phyloP scores from a whole-genome alignment of 257 asterid species.

The Solanum arcanum region DNA sequence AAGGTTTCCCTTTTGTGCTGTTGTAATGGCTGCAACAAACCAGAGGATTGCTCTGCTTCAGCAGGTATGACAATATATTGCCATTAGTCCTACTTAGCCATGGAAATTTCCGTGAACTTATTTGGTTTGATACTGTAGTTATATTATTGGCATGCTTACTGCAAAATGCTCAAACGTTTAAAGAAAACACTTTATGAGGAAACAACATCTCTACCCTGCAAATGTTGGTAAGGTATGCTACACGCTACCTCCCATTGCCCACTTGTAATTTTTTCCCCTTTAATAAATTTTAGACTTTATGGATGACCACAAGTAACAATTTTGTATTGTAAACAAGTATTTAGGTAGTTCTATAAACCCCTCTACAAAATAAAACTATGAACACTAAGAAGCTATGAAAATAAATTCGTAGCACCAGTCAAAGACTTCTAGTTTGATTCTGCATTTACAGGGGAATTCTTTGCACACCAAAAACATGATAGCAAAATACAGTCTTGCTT shows the following conservation, averaged over 20 bases:
- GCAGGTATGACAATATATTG: slow-evolving; percentile 40
- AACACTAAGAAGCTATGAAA: neutral
- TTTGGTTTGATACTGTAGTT: neutral
- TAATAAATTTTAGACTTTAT: neutral
- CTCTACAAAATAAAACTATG: neutral
- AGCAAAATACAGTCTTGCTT: neutral
- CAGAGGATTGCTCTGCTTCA: slow-evolving; percentile 93
- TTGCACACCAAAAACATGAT: neutral
- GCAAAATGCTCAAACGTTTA: neutral
- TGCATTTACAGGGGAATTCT: neutral
- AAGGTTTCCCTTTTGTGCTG: slow-evolving; percentile 88
- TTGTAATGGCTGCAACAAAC: slow-evolving; percentile 91
- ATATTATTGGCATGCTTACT: neutral
- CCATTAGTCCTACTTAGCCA: neutral
- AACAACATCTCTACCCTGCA: neutral
- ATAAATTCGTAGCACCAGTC: neutral
- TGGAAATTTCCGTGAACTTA: neutral
- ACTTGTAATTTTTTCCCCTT: neutral
- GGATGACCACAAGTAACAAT: neutral
- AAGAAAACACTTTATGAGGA: neutral
- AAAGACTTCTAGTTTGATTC: neutral
- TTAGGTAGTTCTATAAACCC: neutral
- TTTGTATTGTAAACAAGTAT: neutral
- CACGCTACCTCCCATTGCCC: neutral
- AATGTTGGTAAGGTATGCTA: neutral